Evolutionary conservation across 495 filamentous ascomycete genomes (phyloP).

Genomic region (Podospora didyma): DNA sequence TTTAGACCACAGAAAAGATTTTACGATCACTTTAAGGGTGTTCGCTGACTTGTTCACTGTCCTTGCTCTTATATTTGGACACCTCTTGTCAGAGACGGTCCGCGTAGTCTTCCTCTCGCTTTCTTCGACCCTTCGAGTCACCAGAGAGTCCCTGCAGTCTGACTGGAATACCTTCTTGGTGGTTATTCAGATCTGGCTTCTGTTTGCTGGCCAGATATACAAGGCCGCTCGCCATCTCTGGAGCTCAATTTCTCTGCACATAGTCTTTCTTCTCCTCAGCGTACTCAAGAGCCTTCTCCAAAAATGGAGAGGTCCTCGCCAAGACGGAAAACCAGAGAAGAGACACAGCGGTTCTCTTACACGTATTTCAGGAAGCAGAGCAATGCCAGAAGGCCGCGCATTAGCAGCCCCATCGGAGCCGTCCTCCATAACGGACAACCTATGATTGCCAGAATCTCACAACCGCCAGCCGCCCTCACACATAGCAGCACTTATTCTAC

Average conservation of each 20-base stretch:
- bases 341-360: background rate
- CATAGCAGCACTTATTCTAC: background rate
- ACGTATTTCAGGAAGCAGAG: background rate
- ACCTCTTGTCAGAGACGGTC: background rate
- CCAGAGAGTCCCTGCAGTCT: background rate
- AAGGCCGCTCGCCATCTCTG: background rate
- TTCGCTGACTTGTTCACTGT: background rate
- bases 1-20: too few species aligned
- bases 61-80: background rate
- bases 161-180: constrained; percentile 1
- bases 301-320: background rate
- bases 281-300: background rate
- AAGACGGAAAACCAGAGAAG: background rate
- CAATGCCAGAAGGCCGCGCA: background rate
- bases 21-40: background rate
- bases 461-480: background rate
- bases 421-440: background rate
- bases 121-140: background rate
- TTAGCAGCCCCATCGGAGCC: background rate
- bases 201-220: background rate
- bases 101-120: background rate
- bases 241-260: background rate
- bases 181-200: background rate
- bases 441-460: background rate
- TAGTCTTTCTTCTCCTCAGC: background rate